Evolutionary conservation across 2,329 filamentous ascomycete species (phyloP).

Genomic region (Penicillium sp.): DNA sequence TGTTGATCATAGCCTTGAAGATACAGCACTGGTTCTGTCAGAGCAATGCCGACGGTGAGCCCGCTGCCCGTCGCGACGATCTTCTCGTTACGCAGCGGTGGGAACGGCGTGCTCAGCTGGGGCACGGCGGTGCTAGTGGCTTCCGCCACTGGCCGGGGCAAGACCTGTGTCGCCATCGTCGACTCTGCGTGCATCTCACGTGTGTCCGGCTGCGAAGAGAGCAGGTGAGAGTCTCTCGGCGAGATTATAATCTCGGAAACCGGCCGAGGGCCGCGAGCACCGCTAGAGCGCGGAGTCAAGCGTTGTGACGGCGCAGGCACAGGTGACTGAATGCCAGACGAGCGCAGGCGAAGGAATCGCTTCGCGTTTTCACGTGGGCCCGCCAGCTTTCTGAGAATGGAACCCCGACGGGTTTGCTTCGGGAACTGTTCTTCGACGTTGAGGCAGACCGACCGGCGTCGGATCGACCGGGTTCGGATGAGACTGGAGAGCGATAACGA

Average conservation of each 20-base stretch:
- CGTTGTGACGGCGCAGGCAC: conserved; percentile 29
- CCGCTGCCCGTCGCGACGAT: conserved; percentile 54
- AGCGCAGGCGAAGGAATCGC: conserved; percentile 48
- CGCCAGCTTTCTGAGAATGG: conserved; percentile 47
- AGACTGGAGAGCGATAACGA: conserved; percentile 28
- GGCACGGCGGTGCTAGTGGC: conserved; percentile 26
- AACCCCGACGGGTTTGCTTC: conserved; percentile 31
- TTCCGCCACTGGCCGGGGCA: conserved; percentile 26
- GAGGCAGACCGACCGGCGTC: conserved; percentile 25
- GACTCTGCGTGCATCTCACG: conserved; percentile 35
- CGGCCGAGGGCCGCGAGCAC: conserved; percentile 36
- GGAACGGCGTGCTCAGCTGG: conserved; percentile 36
- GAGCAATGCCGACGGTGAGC: conserved; percentile 50
- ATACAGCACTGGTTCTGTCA: conserved; percentile 54
- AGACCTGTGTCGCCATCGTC: conserved; percentile 31
- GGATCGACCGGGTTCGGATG: conserved; percentile 31
- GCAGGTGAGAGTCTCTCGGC: conserved; percentile 38
- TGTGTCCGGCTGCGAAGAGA: conserved; percentile 19
- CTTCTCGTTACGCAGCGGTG: conserved; percentile 49
- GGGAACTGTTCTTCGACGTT: conserved; percentile 31
- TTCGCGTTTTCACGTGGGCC: conserved; percentile 53
- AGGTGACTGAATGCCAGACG: conserved; percentile 33
- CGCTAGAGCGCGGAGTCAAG: conserved; percentile 30
- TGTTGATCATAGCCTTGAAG: conserved; percentile 55
- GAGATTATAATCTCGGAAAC: conserved; percentile 42